Evolutionary conservation across 108 stramenopile species (phyloP).

Genomic region (Pseudonitzschia multistriata): DNA sequence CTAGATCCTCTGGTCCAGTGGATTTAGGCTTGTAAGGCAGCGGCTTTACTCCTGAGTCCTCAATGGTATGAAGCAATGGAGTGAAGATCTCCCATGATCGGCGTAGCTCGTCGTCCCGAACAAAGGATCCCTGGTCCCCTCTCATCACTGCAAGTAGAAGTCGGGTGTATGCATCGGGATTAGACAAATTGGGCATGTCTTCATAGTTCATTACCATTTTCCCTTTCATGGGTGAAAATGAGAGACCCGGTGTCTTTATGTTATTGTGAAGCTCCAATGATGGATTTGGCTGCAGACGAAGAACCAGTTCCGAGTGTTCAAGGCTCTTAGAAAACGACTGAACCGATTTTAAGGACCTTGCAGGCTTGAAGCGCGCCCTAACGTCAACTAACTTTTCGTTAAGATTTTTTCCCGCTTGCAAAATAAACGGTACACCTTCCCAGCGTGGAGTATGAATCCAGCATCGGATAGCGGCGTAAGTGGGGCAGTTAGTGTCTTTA

Average conservation of each 20-base stretch:
- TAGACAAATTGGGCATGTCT: conserved; percentile 34
- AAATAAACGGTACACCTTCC: conserved; percentile 95
- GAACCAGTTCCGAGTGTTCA: conserved; percentile 87
- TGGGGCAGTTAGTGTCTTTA: conserved; percentile 86
- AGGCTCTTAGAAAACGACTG: conserved; percentile 18
- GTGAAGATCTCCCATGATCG: conserved; percentile 94
- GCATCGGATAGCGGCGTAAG: conserved; percentile 84
- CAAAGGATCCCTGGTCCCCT: conserved; percentile 90
- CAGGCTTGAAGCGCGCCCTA: conserved; percentile 84
- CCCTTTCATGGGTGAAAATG: conserved; percentile 55
- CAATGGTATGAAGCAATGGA: conserved; percentile 87
- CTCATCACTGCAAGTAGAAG: conserved; percentile 92
- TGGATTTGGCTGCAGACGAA: conserved; percentile 87
- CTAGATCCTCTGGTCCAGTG: conserved; percentile 63
- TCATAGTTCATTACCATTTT: conserved; percentile 81
- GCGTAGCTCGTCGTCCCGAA: conserved; percentile 91
- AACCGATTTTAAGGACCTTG: conserved; percentile 52
- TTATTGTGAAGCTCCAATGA: conserved; percentile 86
- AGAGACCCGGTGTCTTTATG: conserved; percentile 91
- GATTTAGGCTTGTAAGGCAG: conserved; percentile 73
- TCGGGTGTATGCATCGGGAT: conserved; percentile 94
- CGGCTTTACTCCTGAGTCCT: conserved; percentile 55
- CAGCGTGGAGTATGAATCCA: conserved; percentile 92
- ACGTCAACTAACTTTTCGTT: conserved; percentile 91
- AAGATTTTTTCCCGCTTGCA: conserved; percentile 97